Evolutionary conservation across 495 filamentous ascomycete species (phyloP).

Genomic region (Glarea lozoyensis): DNA sequence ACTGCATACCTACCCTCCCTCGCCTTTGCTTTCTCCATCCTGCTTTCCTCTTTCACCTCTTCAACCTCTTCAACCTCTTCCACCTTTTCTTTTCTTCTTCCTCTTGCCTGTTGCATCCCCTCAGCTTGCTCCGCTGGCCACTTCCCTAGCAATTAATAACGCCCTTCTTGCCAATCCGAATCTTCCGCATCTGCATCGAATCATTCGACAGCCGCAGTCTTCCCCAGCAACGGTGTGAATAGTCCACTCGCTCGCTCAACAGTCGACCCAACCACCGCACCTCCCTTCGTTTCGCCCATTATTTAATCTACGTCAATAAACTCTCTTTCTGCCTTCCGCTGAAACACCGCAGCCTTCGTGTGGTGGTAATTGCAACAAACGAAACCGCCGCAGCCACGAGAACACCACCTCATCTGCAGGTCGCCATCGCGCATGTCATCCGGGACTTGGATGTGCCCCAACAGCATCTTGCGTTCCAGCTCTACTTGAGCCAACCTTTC

Average conservation of each 20-base stretch:
- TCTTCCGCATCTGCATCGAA: too few relatives aligned
- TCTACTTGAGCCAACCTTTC: neutral
- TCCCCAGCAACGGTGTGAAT: neutral
- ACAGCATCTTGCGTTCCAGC: too few relatives aligned
- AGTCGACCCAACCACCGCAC: neutral
- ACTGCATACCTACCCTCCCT: too few relatives aligned
- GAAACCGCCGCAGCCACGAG: slow-evolving; percentile 13
- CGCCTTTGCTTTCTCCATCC: too few relatives aligned
- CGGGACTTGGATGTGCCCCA: neutral
- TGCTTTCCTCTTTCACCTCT: neutral
- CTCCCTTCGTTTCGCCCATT: neutral
- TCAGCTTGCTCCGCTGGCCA: too few relatives aligned
- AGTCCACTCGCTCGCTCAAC: too few relatives aligned
- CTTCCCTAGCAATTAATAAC: too few relatives aligned
- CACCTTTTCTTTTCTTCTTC: slow-evolving; percentile 1
- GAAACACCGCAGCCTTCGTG: slow-evolving; percentile 9
- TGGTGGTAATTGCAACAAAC: slow-evolving; percentile 10
- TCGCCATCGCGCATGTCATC: slow-evolving; percentile 1
- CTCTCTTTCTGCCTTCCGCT: neutral
- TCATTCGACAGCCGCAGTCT: neutral
- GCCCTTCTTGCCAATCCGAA: too few relatives aligned
- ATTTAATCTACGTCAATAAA: neutral
- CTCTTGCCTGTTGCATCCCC: too few relatives aligned
- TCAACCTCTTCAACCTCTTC: neutral
- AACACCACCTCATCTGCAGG: slow-evolving; percentile 6